Evolutionary conservation across 2,329 filamentous ascomycete genomes (phyloP), one percentile per base, ranked within the genome.

Genomic region (Paecilomyces formosus): DNA sequence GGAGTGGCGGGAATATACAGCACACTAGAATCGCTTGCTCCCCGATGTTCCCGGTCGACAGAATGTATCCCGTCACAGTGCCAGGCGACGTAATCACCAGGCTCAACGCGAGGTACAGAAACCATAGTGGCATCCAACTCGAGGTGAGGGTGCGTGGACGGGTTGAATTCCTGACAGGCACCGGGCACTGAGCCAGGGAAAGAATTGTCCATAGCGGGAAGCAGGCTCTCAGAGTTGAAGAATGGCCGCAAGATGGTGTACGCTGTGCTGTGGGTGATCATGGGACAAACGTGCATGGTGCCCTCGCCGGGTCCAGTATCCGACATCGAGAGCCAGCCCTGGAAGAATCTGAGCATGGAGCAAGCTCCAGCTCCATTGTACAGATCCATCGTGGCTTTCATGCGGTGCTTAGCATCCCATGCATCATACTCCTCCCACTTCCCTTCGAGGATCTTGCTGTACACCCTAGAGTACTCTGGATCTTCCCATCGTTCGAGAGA

Each of bases 1-100:
- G 92, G 92, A 57, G 89, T 94, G 0, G 90, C 87, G 0, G 92
- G 92, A 57, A 97, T 96, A 68, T 97, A 97, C 60, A 97, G 68
- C 0, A 96, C 92, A 65, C 87, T 92, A 0, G 89, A 91, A 72
- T 97, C 92, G 0, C 78, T 73, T 1, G 75, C 79, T 1, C 92
- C 93, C 1, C 73, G 74, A 70, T 97, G 92, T 1, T 86, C 79
- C 63, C 85, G 87, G 75, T 97, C 92, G 0, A 97, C 92, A 0
- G 90, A 85, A 70, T 96, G 92, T 54, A 95, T 88, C 12, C 79
- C 70, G 60, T 92, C 89, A 70, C 89, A 93, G 70, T 95, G 90
- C 90, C 90, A 82, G 65, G 85, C 78, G 1, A 95, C 86, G 66
- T 86, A 91, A 69, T 92, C 89, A 1, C 89, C 89, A 0, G 89